Conservation (phyloP, 345 rosid genomes). For the Boechera stricta region DNA sequence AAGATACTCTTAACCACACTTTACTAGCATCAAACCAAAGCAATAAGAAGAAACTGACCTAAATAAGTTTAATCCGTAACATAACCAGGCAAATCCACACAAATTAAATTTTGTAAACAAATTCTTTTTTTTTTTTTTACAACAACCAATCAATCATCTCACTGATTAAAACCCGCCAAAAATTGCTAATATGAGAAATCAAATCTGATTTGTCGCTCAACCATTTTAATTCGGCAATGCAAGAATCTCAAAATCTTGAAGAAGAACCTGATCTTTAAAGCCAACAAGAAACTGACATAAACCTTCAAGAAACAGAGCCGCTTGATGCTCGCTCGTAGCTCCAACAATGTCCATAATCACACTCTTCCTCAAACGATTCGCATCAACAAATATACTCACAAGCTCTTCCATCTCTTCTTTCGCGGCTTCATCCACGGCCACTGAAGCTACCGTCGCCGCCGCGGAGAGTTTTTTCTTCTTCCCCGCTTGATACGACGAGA, state of each 20-base stretch:
- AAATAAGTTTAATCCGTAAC: neutral
- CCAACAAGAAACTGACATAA: conserved; percentile 83
- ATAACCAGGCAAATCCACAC: conserved; percentile 11
- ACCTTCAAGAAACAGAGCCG: conserved; percentile 84
- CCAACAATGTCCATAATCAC: conserved; percentile 71
- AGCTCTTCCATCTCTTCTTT: conserved; percentile 71
- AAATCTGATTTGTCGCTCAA: too few species aligned
- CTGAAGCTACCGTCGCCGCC: neutral
- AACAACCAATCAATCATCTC: conserved; percentile 10
- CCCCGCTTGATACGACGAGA: conserved; percentile 8
- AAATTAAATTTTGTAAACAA: neutral
- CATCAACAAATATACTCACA: conserved; percentile 66
- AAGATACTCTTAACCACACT: neutral
- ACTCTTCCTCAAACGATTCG: conserved; percentile 73
- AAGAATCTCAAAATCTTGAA: conserved; percentile 54
- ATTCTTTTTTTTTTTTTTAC: neutral
- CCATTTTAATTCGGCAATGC: conserved; percentile 28
- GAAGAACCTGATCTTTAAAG: conserved; percentile 58
- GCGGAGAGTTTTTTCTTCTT: conserved; percentile 42
- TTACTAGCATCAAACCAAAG: neutral
- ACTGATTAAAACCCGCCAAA: neutral
- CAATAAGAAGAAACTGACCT: neutral
- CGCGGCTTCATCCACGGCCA: conserved; percentile 48
- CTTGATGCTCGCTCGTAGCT: conserved; percentile 61
- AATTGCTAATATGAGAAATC: neutral